Evolutionary conservation across 2,329 filamentous ascomycete species (phyloP).

Genomic region (Myriosclerotinia curreyana): DNA sequence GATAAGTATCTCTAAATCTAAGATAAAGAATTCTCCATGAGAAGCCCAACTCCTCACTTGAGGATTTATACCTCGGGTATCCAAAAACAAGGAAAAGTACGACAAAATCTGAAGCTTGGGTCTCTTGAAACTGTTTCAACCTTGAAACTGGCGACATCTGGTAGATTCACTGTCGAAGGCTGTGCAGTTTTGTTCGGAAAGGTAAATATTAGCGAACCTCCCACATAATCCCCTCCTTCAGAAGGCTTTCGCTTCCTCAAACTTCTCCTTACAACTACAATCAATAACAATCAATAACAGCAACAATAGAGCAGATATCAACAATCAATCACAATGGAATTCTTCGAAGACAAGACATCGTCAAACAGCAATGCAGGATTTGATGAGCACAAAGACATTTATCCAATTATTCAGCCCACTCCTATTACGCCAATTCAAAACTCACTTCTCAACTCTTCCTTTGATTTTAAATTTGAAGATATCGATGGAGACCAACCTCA

Average conservation of each 20-base stretch:
- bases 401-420: neutral
- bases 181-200: neutral
- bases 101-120: no score
- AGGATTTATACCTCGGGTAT: neutral
- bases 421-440: neutral
- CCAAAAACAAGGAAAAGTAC: neutral
- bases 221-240: neutral
- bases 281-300: conserved; percentile 11
- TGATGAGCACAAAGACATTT: neutral
- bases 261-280: neutral
- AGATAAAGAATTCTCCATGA: neutral
- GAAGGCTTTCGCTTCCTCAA: neutral
- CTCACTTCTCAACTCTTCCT: neutral
- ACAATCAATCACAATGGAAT: neutral
- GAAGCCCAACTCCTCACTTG: neutral
- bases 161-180: conserved; percentile 2
- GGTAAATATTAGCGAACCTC: neutral
- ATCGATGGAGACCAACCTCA: neutral
- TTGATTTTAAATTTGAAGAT: neutral
- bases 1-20: neutral
- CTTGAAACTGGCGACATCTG: neutral
- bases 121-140: neutral
- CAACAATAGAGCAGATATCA: neutral
- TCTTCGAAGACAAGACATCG: neutral
- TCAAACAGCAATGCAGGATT: neutral